These are phyloP conservation scores for Vaccinium macrocarpon DNA, from an alignment of 148 eudicot species.

Conservation along the genomic window DNA sequence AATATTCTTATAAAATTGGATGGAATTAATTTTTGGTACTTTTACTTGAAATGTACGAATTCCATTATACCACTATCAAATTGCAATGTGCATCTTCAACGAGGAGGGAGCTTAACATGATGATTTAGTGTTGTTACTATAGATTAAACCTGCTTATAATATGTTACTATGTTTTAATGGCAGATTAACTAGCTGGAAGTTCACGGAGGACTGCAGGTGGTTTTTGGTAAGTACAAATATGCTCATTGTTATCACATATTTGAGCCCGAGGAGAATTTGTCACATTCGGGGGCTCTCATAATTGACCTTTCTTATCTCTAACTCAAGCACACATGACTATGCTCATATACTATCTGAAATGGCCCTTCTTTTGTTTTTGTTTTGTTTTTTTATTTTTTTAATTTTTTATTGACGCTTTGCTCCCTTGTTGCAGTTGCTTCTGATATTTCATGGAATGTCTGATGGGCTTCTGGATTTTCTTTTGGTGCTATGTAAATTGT, in stretches of 20 bases:
- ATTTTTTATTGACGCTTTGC: background rate
- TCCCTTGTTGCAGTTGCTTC: background rate
- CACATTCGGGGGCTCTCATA: background rate
- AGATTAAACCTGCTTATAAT: background rate
- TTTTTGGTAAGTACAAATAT: background rate
- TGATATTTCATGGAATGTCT: background rate
- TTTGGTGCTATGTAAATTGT: background rate
- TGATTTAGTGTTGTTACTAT: background rate
- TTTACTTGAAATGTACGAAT: background rate
- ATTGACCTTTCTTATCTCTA: background rate
- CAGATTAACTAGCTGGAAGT: constrained; percentile 15
- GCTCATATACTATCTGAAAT: background rate
- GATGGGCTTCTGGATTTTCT: constrained; percentile 2
- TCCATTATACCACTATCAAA: background rate
- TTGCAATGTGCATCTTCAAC: background rate
- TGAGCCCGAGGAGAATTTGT: background rate
- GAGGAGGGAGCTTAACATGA: background rate
- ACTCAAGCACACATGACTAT: background rate
- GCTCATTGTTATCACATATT: background rate
- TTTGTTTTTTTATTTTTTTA: too few species aligned
- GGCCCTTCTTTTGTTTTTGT: background rate
- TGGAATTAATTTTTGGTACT: background rate
- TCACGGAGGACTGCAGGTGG: background rate
- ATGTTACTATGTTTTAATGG: background rate
- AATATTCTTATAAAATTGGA: background rate